A percentile compares a stretch with the other conserved stretches of the same genome.
phyloP scores from a whole-genome alignment of 2,329 filamentous ascomycete genomes.

The Cercospora janseana region DNA sequence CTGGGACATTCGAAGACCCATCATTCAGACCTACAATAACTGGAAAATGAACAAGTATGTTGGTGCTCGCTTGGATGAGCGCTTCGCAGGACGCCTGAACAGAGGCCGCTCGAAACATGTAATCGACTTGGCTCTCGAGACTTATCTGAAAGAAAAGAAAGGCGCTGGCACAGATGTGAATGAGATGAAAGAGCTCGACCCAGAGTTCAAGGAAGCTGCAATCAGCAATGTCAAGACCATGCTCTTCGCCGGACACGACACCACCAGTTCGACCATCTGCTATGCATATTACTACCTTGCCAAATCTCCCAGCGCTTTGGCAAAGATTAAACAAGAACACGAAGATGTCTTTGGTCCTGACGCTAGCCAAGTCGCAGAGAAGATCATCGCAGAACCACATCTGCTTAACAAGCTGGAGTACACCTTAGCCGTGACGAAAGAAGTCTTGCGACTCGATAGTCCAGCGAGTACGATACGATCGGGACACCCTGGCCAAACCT shows the following conservation, averaged over 20 bases:
- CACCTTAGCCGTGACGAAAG: conserved; percentile 54
- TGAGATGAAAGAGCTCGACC: conserved; percentile 37
- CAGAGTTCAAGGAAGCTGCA: conserved; percentile 39
- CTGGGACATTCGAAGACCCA: conserved; percentile 39
- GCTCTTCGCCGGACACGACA: conserved; percentile 47
- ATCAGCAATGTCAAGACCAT: conserved; percentile 43
- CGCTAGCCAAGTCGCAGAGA: conserved; percentile 34
- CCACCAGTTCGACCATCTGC: conserved; percentile 39
- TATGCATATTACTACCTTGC: conserved; percentile 45
- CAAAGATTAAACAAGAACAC: conserved; percentile 49
- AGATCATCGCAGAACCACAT: conserved; percentile 45
- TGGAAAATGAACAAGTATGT: conserved; percentile 40
- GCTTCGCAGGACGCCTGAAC: conserved; percentile 37
- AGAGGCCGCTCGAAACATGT: conserved; percentile 39
- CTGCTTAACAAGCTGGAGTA: conserved; percentile 54
- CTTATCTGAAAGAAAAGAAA: conserved; percentile 42
- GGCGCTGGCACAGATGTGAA: conserved; percentile 25
- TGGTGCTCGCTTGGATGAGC: conserved; percentile 38
- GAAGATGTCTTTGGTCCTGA: conserved; percentile 52
- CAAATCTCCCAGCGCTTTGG: conserved; percentile 36
- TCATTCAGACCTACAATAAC: conserved; percentile 39
- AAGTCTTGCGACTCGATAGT: conserved; percentile 54
- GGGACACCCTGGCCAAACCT: conserved; percentile 36
- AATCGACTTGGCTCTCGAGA: conserved; percentile 39
- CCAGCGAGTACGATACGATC: conserved; percentile 48